Base-by-base conservation (phyloP, 2,329 filamentous ascomycete genomes). In the Dryadomyces quercus-mongolicae region DNA sequence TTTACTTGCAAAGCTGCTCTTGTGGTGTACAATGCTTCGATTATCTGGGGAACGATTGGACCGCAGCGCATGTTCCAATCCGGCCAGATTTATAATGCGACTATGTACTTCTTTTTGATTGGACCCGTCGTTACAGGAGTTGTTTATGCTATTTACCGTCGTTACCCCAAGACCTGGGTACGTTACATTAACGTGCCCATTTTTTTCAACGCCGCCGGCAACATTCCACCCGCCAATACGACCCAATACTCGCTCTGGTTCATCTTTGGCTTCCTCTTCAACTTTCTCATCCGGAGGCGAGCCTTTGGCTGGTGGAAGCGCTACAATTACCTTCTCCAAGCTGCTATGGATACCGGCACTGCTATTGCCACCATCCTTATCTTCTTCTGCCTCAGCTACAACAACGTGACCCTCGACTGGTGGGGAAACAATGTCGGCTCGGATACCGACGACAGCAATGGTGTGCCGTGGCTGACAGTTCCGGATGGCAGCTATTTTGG, bases 271-370 rank as follows among this genome's bases (percentile, higher is more conserved):
- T 69, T 71, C 55, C 76, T 76, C 70, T 78, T 78, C 64, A 77
- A 81, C 65, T 82, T 81, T 55, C 70, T 80, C 53, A 67, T 79
- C 0, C 80, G 78, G 10, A 79, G 78, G 0, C 78, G 75, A 2
- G 69, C 82, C 44, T 78, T 81, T 52, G 74, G 76, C 36, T 57
- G 55, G 55, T 57, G 55, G 55, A 53, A 57, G 48, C 51, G 55
- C 8, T 57, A 57, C 43, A 57, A 57, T 38, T 57, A 56, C 36
- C 52, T 56, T 21, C 49, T 56, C 5, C 52, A 54, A 10, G 55
- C 55, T 1, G 55, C 55, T 31, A 49, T 56, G 49, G 55, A 56
- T 44, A 56, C 54, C 1, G 80, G 78, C n/a, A 73, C 80, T 1
- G 76, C 75, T 0, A 62, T 83, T n/a, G 74, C 66, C 38, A 74